These are phyloP conservation scores for Betula pendula DNA, from an alignment of 306 rosid species.

Conservation along the genomic window DNA sequence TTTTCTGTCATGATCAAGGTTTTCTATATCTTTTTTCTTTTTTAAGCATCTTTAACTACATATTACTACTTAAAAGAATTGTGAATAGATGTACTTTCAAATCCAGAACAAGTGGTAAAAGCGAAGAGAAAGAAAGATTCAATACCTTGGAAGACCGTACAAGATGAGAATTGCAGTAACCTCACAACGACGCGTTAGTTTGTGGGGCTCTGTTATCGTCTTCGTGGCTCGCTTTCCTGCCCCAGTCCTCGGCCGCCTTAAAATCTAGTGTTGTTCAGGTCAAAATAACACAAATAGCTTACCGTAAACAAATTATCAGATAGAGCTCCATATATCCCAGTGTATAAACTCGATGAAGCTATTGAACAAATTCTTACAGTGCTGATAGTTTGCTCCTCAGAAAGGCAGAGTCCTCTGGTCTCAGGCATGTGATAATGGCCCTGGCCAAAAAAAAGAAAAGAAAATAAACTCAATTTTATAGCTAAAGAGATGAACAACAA, in stretches of 20 bases:
- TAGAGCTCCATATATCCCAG: neutral
- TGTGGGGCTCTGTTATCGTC: conserved; percentile 55
- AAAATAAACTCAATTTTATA: neutral
- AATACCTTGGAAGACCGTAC: conserved; percentile 94
- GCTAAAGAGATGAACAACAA: neutral
- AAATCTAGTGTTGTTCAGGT: conserved; percentile 36
- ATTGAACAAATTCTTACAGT: conserved; percentile 38
- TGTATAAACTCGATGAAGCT: neutral
- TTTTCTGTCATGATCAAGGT: neutral
- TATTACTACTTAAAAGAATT: neutral
- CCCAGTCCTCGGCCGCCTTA: conserved; percentile 51
- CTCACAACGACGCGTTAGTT: conserved; percentile 76
- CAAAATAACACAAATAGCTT: neutral
- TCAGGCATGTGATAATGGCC: conserved; percentile 65
- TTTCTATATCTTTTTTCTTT: too few relatives aligned
- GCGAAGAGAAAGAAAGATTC: conserved; percentile 16
- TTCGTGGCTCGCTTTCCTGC: conserved; percentile 42
- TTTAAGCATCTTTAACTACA: neutral
- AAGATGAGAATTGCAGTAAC: conserved; percentile 94
- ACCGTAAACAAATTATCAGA: neutral
- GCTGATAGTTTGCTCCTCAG: conserved; percentile 70
- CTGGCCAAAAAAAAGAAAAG: conserved; percentile 31
- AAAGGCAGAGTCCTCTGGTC: conserved; percentile 71
- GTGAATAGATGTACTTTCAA: neutral
- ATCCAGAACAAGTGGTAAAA: conserved; percentile 18